phyloP scores from a whole-genome alignment of 768 basidiomycete species.

The Cubamyces lactineus region DNA sequence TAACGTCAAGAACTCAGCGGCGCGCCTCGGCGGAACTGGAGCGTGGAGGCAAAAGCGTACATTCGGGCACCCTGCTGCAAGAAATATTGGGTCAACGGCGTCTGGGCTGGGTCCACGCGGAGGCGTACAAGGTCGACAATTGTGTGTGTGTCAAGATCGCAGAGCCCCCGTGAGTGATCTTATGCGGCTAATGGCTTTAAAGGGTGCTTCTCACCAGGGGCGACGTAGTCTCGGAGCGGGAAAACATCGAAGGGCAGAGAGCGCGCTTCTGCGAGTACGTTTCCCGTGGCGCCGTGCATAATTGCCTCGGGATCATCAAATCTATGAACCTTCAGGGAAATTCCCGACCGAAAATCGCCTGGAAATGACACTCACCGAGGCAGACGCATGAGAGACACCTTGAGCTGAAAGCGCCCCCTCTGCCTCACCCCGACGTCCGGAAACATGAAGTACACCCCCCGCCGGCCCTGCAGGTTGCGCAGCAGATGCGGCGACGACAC shows the following conservation, averaged over 20 bases:
- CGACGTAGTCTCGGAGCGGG: constrained; percentile 71
- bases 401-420: constrained; percentile 75
- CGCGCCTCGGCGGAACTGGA: constrained; percentile 22
- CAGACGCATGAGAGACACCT: constrained; percentile 72
- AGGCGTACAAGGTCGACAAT: neutral
- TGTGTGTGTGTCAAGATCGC: constrained; percentile 10
- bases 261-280: constrained; percentile 68
- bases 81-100: constrained; percentile 60
- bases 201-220: constrained; percentile 64
- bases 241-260: constrained; percentile 83
- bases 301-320: constrained; percentile 54
- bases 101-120: constrained; percentile 41
- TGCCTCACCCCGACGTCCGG: constrained; percentile 87
- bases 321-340: constrained; percentile 33
- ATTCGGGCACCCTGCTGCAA: constrained; percentile 60
- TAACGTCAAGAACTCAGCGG: constrained; percentile 30
- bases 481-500: constrained; percentile 82
- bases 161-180: constrained; percentile 18
- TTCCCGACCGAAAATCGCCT: neutral
- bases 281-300: constrained; percentile 58
- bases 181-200: neutral
- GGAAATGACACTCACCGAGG: constrained; percentile 62
- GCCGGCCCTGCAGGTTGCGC: constrained; percentile 78
- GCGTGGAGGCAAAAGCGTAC: constrained; percentile 50
- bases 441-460: constrained; percentile 87